Evolutionary conservation across 768 basidiomycete genomes (phyloP), one percentile per base, ranked within the genome.

Genomic region (Clavaria fumosa): DNA sequence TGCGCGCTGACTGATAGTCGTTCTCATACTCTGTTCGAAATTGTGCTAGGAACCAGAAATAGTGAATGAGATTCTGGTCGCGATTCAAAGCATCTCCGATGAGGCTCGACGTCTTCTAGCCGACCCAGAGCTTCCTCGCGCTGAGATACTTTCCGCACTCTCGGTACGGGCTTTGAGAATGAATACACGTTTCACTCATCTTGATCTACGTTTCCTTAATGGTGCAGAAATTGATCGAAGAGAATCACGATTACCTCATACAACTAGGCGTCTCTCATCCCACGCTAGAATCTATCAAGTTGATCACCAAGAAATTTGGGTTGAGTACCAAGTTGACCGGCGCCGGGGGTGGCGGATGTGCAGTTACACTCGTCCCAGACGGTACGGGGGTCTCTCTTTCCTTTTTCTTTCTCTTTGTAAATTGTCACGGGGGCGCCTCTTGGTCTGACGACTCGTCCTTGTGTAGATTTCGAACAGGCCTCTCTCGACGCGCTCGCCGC

Each of bases 321-420:
- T 63, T 97, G 34, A 75, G 75, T 49, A 90, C 89, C n/a, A 95
- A 96, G 62, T 60, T 99, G 40, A 99, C 95, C 5, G 95, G 95
- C 28, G 93, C 95, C 5, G 95, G 95, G 21, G 95, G 95, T 27
- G 95, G 95, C 18, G 95, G 95, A n/a, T 97, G 95, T 52, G 79
- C 90, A 4, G 88, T 97, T 21, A 93, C 91, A 9, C 70, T 97
- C 23, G 68, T 99, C 36, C 95, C 95, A 36, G 90, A 96, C 60
- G 73, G 93, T 91, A 47, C 46, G 78, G 60, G 5, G 1, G 23
- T 35, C 27, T n/a, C n/a, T n/a, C n/a, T n/a, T n/a, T n/a, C n/a
- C n/a, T n/a, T n/a, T n/a, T n/a, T n/a, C n/a, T n/a, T n/a, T n/a
- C n/a, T n/a, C n/a, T n/a, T 19, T 23, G 24, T 32, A 21, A 21